phyloP scores from a whole-genome alignment of 352 stramenopile species.

The Phytophthora ohioensis region DNA sequence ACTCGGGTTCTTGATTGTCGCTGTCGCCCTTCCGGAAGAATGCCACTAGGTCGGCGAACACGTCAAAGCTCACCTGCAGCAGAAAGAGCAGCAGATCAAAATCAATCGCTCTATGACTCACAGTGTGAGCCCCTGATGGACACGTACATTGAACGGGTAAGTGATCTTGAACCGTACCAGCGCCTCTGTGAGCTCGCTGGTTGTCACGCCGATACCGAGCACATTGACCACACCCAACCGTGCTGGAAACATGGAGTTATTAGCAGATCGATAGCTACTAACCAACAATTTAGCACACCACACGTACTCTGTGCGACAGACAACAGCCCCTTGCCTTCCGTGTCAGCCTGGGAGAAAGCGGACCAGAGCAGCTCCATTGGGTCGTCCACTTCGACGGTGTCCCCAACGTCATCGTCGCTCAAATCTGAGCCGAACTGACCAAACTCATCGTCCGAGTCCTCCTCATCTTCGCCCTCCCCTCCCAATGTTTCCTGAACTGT shows the following conservation, averaged over 20 bases:
- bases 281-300: neutral
- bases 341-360: slow-evolving; percentile 64
- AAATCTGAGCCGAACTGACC: slow-evolving; percentile 56
- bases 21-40: slow-evolving; percentile 40
- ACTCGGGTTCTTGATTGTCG: slow-evolving; percentile 9
- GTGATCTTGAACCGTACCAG: slow-evolving; percentile 43
- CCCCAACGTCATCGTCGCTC: slow-evolving; percentile 54
- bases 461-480: slow-evolving; percentile 40
- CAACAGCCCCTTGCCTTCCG: slow-evolving; percentile 46
- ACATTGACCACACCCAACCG: slow-evolving; percentile 71
- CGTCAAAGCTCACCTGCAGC: slow-evolving; percentile 67
- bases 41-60: slow-evolving; percentile 61
- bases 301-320: slow-evolving; percentile 62
- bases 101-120: too few species aligned
- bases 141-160: slow-evolving; percentile 49
- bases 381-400: slow-evolving; percentile 65
- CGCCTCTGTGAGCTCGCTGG: slow-evolving; percentile 43
- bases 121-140: neutral
- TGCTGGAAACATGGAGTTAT: slow-evolving; percentile 37
- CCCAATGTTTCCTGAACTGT: slow-evolving; percentile 60
- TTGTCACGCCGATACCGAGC: slow-evolving; percentile 62
- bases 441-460: slow-evolving; percentile 57
- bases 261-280: neutral
- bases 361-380: slow-evolving; percentile 72
- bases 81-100: neutral